Evolutionary conservation across 169 alveolate genomes (phyloP).

Genomic region (Cryptosporidium baileyi): DNA sequence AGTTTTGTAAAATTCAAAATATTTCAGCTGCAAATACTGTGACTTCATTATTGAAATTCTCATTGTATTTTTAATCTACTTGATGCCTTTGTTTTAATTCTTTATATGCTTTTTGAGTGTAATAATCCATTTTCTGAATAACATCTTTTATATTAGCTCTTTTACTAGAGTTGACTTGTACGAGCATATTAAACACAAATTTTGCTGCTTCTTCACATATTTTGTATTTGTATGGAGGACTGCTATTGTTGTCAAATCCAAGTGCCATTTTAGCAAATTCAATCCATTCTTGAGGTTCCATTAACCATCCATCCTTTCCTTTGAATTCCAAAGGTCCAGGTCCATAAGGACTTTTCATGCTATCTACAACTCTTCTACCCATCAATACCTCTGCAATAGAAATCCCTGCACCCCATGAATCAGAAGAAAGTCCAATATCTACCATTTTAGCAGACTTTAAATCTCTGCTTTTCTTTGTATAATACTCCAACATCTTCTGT

Average conservation of each 20-base stretch:
- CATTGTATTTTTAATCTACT: neutral
- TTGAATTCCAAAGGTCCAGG: conserved; percentile 82
- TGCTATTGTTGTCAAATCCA: conserved; percentile 28
- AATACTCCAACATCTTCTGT: conserved; percentile 82
- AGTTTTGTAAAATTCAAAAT: too few relatives aligned
- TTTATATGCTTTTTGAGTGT: conserved; percentile 66
- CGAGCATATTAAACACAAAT: conserved; percentile 54
- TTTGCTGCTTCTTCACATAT: conserved; percentile 69
- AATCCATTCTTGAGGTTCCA: conserved; percentile 66
- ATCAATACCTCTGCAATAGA: conserved; percentile 82
- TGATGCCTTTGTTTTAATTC: conserved; percentile 33
- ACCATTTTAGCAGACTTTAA: conserved; percentile 78
- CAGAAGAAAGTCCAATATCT: conserved; percentile 80
- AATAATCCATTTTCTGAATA: conserved; percentile 35
- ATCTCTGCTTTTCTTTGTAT: conserved; percentile 82
- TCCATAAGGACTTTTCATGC: conserved; percentile 80
- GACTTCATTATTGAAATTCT: neutral
- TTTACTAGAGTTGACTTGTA: conserved; percentile 55
- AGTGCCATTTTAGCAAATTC: conserved; percentile 68
- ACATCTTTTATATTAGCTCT: conserved; percentile 57
- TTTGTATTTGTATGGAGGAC: conserved; percentile 30
- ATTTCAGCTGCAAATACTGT: too few relatives aligned
- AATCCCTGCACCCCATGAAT: conserved; percentile 88
- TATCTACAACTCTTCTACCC: conserved; percentile 84
- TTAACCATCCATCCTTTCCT: conserved; percentile 74